Percentiles rank a stretch among this genome's conserved stretches.
phyloP scores from a whole-genome alignment of 1,284 basidiomycete genomes.

The Trichosporon sp. region DNA sequence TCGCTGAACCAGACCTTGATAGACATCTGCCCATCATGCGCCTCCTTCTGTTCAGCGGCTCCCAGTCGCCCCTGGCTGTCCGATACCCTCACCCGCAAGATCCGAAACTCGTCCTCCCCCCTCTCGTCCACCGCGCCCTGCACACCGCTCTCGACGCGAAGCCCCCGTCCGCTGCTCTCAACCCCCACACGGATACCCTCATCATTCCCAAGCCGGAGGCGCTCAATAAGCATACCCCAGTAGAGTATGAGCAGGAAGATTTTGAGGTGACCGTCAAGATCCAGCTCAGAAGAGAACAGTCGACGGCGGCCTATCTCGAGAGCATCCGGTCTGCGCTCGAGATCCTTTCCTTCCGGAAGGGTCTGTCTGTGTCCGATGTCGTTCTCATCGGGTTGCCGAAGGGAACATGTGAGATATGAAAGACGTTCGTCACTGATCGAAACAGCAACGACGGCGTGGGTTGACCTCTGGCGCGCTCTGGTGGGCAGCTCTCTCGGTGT shows the following conservation, averaged over 20 bases:
- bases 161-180: constrained; percentile 32
- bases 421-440: constrained; percentile 23
- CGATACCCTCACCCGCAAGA: constrained; percentile 49
- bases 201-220: constrained; percentile 44
- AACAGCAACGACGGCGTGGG: constrained; percentile 18
- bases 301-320: background rate
- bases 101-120: constrained; percentile 45
- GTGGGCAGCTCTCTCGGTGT: constrained; percentile 23
- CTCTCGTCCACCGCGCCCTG: constrained; percentile 52
- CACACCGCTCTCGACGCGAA: constrained; percentile 50
- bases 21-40: constrained; percentile 27
- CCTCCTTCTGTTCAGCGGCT: constrained; percentile 52
- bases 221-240: constrained; percentile 37
- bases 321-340: constrained; percentile 40
- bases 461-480: constrained; percentile 22
- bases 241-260: constrained; percentile 31
- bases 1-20: background rate
- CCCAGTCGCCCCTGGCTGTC: constrained; percentile 48
- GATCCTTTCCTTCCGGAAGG: constrained; percentile 37
- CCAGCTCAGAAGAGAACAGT: constrained; percentile 36
- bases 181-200: constrained; percentile 26
- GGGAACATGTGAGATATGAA: constrained; percentile 29
- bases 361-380: constrained; percentile 40
- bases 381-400: constrained; percentile 44
- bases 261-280: constrained; percentile 54